Percentiles rank a stretch among this genome's conserved stretches.
Conservation (phyloP, 1,284 basidiomycete species). For the Heimioporus retisporus region DNA sequence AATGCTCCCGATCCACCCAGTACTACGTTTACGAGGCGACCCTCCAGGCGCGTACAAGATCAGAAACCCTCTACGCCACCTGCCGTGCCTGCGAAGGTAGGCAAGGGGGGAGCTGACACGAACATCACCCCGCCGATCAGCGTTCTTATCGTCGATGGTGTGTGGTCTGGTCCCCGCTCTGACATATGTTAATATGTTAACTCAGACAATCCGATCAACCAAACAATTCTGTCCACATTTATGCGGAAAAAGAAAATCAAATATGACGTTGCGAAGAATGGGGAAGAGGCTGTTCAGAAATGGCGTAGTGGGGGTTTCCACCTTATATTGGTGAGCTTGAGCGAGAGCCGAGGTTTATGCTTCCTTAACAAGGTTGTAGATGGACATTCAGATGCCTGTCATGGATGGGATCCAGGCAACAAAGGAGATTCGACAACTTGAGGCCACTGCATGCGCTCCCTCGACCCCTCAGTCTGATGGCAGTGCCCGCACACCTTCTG, state of each 20-base stretch:
- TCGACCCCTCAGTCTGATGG: constrained; percentile 71
- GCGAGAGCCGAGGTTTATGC: neutral
- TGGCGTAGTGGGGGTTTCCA: constrained; percentile 97
- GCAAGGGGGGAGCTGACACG: constrained; percentile 48
- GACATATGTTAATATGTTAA: constrained; percentile 23
- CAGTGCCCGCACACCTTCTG: constrained; percentile 60
- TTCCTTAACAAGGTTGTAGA: constrained; percentile 60
- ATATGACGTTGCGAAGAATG: constrained; percentile 96
- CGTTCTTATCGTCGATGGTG: constrained; percentile 96
- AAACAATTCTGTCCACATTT: constrained; percentile 95
- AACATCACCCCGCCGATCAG: constrained; percentile 94
- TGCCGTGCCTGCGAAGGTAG: constrained; percentile 29
- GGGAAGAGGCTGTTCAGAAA: constrained; percentile 95
- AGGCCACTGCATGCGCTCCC: constrained; percentile 84
- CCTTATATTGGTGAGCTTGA: constrained; percentile 84
- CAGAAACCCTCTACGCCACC: constrained; percentile 38
- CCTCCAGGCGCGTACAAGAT: constrained; percentile 39
- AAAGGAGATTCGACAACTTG: constrained; percentile 93
- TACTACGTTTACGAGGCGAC: constrained; percentile 37
- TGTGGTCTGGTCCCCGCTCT: constrained; percentile 39
- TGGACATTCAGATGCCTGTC: constrained; percentile 99
- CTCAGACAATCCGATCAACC: constrained; percentile 98
- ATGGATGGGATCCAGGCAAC: constrained; percentile 99
- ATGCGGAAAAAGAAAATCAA: constrained; percentile 98
- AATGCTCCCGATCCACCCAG: constrained; percentile 37